These are phyloP conservation scores for Escovopsis sp. DNA, from an alignment of 2,329 filamentous ascomycete genomes.

Conservation along the genomic window DNA sequence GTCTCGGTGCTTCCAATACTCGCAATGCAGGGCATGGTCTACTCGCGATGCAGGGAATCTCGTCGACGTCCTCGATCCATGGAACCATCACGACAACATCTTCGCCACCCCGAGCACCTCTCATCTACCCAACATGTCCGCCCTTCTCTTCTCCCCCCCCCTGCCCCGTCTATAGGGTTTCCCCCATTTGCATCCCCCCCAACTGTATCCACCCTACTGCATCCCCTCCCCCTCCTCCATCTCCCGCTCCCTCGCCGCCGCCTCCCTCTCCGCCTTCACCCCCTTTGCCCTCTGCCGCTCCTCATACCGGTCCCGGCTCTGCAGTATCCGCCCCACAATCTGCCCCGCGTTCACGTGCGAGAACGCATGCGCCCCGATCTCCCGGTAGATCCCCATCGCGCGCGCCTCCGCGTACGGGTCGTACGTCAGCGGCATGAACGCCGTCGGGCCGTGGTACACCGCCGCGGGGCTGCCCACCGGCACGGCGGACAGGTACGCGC, in stretches of 20 bases:
- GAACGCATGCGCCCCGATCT: slow-evolving; percentile 65
- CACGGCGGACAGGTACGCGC: slow-evolving; percentile 57
- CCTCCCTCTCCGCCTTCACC: slow-evolving; percentile 67
- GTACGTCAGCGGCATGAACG: slow-evolving; percentile 69
- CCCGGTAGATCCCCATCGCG: slow-evolving; percentile 66
- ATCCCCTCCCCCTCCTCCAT: slow-evolving; percentile 38
- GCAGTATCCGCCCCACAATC: slow-evolving; percentile 83
- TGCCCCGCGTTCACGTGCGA: slow-evolving; percentile 80
- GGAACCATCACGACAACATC: too few species aligned
- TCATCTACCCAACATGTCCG: too few species aligned
- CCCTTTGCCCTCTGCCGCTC: slow-evolving; percentile 83
- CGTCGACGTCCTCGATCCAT: too few species aligned
- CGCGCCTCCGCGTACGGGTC: slow-evolving; percentile 73
- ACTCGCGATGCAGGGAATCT: too few species aligned
- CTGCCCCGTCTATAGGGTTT: too few species aligned
- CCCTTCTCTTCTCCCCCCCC: too few species aligned
- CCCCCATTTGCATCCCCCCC: too few species aligned
- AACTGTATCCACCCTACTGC: slow-evolving; percentile 7
- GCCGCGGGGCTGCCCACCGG: slow-evolving; percentile 61
- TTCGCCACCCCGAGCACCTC: too few species aligned
- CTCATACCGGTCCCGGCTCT: slow-evolving; percentile 75
- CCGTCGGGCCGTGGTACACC: slow-evolving; percentile 92
- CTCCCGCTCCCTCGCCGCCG: slow-evolving; percentile 46
- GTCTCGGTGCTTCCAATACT: too few species aligned
- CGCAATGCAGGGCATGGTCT: too few species aligned